Percentiles rank a stretch among this genome's conserved stretches.
Evolutionary conservation across 1,139 yeast species (phyloP).

Genomic region (Kluyveromyces sp.): DNA sequence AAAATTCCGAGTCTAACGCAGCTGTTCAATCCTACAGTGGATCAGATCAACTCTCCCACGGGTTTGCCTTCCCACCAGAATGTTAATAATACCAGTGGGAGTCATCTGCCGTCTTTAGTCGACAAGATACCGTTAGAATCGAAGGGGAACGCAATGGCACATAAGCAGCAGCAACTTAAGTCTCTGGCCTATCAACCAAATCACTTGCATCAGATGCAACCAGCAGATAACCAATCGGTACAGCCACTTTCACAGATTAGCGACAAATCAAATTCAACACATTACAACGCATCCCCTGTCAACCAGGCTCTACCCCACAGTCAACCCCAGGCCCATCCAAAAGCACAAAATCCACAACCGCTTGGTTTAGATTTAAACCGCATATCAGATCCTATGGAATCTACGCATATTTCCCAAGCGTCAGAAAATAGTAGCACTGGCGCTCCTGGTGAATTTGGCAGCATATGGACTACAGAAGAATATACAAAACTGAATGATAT

Average conservation of each 20-base stretch:
- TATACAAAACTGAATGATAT: slow-evolving; percentile 54
- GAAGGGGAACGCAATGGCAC: background rate
- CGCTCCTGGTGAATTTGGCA: slow-evolving; percentile 14
- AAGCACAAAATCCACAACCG: background rate
- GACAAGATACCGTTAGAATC: background rate
- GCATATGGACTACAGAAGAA: slow-evolving; percentile 42
- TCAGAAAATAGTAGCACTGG: background rate
- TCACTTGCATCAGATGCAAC: background rate
- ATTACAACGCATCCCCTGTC: background rate
- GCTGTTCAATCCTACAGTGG: slow-evolving; percentile 9
- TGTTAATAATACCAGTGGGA: background rate
- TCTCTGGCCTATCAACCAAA: slow-evolving; percentile 2
- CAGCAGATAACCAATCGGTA: background rate
- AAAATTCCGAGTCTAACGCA: slow-evolving; percentile 13
- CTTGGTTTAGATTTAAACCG: background rate
- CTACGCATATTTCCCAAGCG: background rate
- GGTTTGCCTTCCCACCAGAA: slow-evolving; percentile 4
- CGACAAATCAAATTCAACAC: background rate
- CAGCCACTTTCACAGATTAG: background rate
- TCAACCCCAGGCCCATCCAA: background rate
- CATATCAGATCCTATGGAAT: background rate
- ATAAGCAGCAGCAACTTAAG: background rate
- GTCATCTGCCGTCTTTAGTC: background rate
- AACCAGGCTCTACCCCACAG: background rate
- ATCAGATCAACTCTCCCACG: slow-evolving; percentile 2